Conservation (phyloP, 371 early-diverging fungal species). For the Lichtheimia corymbifera region DNA sequence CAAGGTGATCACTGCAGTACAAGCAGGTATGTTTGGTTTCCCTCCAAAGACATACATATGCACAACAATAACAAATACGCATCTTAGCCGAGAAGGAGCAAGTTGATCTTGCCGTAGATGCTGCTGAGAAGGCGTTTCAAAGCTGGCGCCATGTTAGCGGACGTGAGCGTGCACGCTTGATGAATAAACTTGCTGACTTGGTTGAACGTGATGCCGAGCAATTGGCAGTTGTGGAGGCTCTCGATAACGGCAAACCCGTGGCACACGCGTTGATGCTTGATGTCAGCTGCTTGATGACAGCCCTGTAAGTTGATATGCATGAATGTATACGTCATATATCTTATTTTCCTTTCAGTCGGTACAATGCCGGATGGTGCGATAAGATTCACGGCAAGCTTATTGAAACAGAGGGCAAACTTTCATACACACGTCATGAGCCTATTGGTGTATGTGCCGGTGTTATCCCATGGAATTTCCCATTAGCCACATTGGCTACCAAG, state of each 20-base stretch:
- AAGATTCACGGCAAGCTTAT: constrained; percentile 63
- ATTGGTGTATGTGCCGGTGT: constrained; percentile 82
- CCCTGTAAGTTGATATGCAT: constrained; percentile 17
- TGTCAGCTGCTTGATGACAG: no score
- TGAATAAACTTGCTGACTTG: constrained; percentile 50
- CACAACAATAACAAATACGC: not conserved
- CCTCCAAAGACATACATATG: constrained; percentile 10
- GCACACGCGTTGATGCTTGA: constrained; percentile 36
- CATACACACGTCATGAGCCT: constrained; percentile 77
- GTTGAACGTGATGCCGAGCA: constrained; percentile 44
- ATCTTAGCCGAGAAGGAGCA: constrained; percentile 40
- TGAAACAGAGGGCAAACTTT: constrained; percentile 45
- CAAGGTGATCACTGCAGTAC: constrained; percentile 37
- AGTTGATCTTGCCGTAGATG: constrained; percentile 50
- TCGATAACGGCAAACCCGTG: constrained; percentile 51
- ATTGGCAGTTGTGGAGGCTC: constrained; percentile 39
- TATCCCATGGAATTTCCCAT: constrained; percentile 85
- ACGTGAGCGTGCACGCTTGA: constrained; percentile 34
- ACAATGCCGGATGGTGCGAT: constrained; percentile 82
- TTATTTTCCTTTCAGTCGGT: constrained; percentile 33
- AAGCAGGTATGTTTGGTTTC: constrained; percentile 39
- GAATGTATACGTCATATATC: no score
- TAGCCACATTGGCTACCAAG: constrained; percentile 74
- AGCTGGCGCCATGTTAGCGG: constrained; percentile 37
- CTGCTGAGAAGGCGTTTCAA: constrained; percentile 45